Evolutionary conservation across 768 basidiomycete genomes (phyloP), one percentile per base, ranked within the genome.

Genomic region (Lactarius sanguifluus): DNA sequence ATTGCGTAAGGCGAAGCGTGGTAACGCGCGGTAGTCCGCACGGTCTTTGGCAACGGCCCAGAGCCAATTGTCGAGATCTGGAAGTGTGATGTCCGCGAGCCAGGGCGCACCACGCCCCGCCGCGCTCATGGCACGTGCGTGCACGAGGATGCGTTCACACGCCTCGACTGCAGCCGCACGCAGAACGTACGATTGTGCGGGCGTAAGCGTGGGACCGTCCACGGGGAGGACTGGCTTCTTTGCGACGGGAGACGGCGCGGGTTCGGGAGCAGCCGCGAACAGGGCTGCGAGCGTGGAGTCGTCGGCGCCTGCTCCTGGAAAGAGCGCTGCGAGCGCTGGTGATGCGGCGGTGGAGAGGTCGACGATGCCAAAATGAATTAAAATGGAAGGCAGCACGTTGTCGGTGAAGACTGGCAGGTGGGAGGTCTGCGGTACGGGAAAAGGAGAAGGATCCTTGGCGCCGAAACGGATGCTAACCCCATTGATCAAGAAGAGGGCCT

Each of bases 11-110:
- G 83, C 87, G 72, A 93, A 90, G 69, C 92, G 79, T 70, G 81
- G 80, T 47, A 94, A 78, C 58, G 76, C 76, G 59, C 89, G 79
- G 72, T 92, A 92, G 75, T 92, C 91, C 36, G 77, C 70, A 69
- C 90, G 79, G 70, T 92, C 91, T 73, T 94, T 93, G 43, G 90
- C 90, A 5, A 91, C 83, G 38, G 85, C 81, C 90, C 92, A 91
- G n/a, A 94, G 75, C 90, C 91, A 94, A 72, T 82, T 83, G 72
- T 93, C 88, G 65, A 93, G 67, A 55, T 85, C 81, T 5, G 87
- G 85, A 32, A 86, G 76, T 0, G 79, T 85, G 41, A 94, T 79
- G 3, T 79, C 76, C 62, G 77, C 82, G 69, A 90, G 71, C 87
- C 87, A 88, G 28, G 72, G 50, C 68, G 61, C 47, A 66, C 75